A percentile compares a stretch with the other conserved stretches of the same genome.
Evolutionary conservation across 768 basidiomycete species (phyloP).

Genomic region (Kwoniella bestiolae): DNA sequence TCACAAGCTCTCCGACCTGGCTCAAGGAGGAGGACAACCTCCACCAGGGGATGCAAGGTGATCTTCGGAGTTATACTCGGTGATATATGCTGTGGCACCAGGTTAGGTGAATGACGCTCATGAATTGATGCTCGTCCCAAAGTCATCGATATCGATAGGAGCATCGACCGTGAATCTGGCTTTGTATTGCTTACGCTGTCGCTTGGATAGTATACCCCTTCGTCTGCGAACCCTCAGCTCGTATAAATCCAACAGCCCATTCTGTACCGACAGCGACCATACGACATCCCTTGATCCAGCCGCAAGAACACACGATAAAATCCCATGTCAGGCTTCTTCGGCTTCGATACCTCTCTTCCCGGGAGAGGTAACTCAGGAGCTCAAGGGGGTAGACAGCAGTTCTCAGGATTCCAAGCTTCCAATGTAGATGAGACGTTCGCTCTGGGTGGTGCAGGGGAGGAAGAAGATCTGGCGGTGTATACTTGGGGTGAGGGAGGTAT

Average conservation of each 20-base stretch:
- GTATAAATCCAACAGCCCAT: too few species aligned
- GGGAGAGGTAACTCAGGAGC: slow-evolving; percentile 33
- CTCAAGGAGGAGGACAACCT: slow-evolving; percentile 14
- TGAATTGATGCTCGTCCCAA: not conserved
- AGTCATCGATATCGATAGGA: not conserved
- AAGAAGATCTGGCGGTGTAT: slow-evolving; percentile 86
- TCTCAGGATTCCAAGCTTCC: slow-evolving; percentile 28
- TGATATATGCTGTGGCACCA: not conserved
- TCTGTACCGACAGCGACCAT: too few species aligned
- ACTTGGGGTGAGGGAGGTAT: slow-evolving; percentile 93
- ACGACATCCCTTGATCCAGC: too few species aligned
- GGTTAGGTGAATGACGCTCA: not conserved
- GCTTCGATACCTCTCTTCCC: slow-evolving; percentile 54
- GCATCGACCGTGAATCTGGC: not conserved
- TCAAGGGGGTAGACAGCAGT: slow-evolving; percentile 11
- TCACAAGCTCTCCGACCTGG: too few species aligned
- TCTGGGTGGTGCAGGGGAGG: slow-evolving; percentile 46
- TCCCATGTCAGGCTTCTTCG: slow-evolving; percentile 57
- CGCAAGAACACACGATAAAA: too few species aligned
- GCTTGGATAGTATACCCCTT: not conserved
- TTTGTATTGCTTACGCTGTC: not conserved
- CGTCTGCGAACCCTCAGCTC: not conserved
- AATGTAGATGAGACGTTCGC: slow-evolving; percentile 32
- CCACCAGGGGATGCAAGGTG: slow-evolving; percentile 2
- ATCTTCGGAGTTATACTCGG: not conserved